These are phyloP conservation scores for Elasticomyces elasticus DNA, from an alignment of 495 filamentous ascomycete species.

Conservation along the genomic window DNA sequence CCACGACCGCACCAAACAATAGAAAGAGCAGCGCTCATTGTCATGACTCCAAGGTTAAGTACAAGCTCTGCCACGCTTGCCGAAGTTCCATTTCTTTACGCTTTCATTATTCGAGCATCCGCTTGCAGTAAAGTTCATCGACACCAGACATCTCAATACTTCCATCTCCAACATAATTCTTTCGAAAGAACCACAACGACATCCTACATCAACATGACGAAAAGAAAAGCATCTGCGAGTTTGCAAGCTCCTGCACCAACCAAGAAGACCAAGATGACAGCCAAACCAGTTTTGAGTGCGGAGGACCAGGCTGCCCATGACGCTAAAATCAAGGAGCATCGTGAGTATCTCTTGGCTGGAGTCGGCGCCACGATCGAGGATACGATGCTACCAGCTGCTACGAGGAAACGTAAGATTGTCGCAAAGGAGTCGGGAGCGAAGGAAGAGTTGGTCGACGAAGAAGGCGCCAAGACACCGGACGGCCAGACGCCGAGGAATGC, in stretches of 20 bases:
- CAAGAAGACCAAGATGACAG: not conserved
- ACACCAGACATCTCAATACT: not conserved
- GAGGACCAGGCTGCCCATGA: not conserved
- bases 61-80: no score
- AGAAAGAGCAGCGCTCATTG: no score
- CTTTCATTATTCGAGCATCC: no score
- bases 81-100: no score
- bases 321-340: not conserved
- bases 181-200: not conserved
- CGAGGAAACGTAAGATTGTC: constrained; percentile 1
- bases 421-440: not conserved
- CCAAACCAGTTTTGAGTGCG: no score
- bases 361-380: not conserved
- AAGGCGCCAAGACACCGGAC: not conserved
- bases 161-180: not conserved
- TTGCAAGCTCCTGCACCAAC: not conserved
- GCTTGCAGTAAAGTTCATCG: no score
- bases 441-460: not conserved
- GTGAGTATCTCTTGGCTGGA: constrained; percentile 1
- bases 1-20: no score
- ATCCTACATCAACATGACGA: not conserved
- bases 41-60: no score
- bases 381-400: not conserved
- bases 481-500: not conserved
- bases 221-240: not conserved